These are phyloP conservation scores for Xylaria sp. DNA, from an alignment of 2,329 filamentous ascomycete species.

Conservation along the genomic window DNA sequence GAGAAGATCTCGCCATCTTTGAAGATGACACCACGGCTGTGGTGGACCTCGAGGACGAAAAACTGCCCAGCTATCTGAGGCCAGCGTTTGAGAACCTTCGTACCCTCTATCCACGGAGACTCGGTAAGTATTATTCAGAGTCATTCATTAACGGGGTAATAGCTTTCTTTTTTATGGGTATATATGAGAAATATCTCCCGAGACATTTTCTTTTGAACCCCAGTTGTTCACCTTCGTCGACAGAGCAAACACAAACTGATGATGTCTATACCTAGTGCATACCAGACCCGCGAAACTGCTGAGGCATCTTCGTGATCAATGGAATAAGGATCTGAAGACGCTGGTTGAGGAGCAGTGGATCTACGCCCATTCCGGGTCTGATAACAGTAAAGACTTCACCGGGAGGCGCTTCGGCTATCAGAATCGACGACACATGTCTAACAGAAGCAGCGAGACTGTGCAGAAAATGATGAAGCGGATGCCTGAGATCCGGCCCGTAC, in stretches of 20 bases:
- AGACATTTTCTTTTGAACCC: no score
- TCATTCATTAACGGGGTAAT: no score
- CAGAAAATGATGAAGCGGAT: conserved; percentile 1
- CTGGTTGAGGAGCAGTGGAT: conserved; percentile 19
- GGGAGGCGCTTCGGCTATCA: conserved; percentile 4
- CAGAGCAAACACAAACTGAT: no score
- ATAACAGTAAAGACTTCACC: background rate
- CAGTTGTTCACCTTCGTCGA: no score
- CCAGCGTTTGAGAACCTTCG: conserved; percentile 3
- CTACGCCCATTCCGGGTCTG: background rate
- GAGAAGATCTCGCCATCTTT: conserved; percentile 9
- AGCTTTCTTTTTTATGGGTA: no score
- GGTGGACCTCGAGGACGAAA: conserved; percentile 11
- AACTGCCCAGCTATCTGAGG: conserved; percentile 1
- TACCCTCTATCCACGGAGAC: background rate
- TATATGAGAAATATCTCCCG: no score
- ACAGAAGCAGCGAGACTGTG: conserved; percentile 4
- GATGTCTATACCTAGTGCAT: no score
- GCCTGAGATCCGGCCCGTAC: conserved; percentile 9
- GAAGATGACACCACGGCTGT: conserved; percentile 4
- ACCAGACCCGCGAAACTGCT: conserved; percentile 5
- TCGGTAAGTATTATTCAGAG: no score
- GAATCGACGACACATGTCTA: background rate
- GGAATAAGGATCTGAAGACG: conserved; percentile 7
- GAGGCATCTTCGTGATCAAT: conserved; percentile 9